Conservation (phyloP, 352 stramenopile genomes). For the Globisporangium recalcitrans region DNA sequence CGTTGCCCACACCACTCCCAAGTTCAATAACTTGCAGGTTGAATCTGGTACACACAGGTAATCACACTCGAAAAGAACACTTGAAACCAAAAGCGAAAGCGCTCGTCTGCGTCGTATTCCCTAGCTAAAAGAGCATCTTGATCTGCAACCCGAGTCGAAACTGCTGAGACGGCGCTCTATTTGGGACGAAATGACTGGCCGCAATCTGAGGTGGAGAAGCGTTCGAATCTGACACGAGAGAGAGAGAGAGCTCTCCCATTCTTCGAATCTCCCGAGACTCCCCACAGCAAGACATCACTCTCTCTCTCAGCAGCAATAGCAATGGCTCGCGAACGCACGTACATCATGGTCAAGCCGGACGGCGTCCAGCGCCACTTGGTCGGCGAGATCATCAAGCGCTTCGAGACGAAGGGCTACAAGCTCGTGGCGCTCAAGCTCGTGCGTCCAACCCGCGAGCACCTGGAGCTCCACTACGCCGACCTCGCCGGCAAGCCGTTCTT, state of each 20-base stretch:
- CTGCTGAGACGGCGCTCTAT: neutral
- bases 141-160: neutral
- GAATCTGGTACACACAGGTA: too few relatives aligned
- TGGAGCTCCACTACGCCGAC: conserved; percentile 91
- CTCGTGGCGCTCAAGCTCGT: conserved; percentile 93
- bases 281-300: conserved; percentile 10
- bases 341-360: conserved; percentile 98
- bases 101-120: neutral
- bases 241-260: conserved; percentile 1
- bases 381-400: conserved; percentile 96
- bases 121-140: neutral
- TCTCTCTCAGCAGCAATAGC: neutral
- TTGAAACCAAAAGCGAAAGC: too few relatives aligned
- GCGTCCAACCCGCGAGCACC: conserved; percentile 72
- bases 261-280: conserved; percentile 8
- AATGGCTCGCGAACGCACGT: conserved; percentile 64
- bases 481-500: conserved; percentile 95
- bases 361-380: conserved; percentile 94
- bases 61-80: too few relatives aligned
- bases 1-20: too few relatives aligned
- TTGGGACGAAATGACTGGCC: conserved; percentile 11
- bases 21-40: too few relatives aligned
- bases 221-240: neutral
- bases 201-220: conserved; percentile 10
- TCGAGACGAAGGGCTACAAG: conserved; percentile 96